These are phyloP conservation scores for Vitis rupestris DNA, from an alignment of 164 flowering plant species.

Conservation along the genomic window DNA sequence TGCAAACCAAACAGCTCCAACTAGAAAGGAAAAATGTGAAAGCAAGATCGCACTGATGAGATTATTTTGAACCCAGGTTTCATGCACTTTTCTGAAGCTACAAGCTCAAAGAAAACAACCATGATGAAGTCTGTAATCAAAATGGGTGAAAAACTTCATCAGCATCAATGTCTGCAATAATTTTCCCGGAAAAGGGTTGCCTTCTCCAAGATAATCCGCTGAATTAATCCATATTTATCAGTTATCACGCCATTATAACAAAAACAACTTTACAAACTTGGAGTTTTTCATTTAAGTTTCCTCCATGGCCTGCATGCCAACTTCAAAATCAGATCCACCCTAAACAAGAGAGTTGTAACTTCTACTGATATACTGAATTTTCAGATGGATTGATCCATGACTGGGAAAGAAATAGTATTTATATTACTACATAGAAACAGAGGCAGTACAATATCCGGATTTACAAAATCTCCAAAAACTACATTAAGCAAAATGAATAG, in stretches of 20 bases:
- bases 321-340: not conserved
- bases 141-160: too few relatives aligned
- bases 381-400: not conserved
- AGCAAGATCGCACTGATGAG: not conserved
- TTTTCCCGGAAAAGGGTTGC: too few relatives aligned
- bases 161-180: too few relatives aligned
- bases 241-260: not conserved
- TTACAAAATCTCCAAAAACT: conserved; percentile 1
- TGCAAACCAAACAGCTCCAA: not conserved
- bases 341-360: not conserved
- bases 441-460: not conserved
- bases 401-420: not conserved
- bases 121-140: too few relatives aligned
- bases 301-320: too few relatives aligned
- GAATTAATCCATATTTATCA: too few relatives aligned
- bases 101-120: not conserved
- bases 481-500: not conserved
- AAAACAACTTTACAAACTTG: not conserved
- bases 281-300: too few relatives aligned
- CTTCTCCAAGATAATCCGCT: too few relatives aligned
- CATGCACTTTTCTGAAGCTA: not conserved
- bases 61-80: not conserved
- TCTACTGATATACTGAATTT: not conserved
- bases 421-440: not conserved
- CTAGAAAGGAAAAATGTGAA: not conserved